These are phyloP conservation scores for Chrysoporthe austroafricana DNA, from an alignment of 2,329 filamentous ascomycete genomes.

Conservation along the genomic window DNA sequence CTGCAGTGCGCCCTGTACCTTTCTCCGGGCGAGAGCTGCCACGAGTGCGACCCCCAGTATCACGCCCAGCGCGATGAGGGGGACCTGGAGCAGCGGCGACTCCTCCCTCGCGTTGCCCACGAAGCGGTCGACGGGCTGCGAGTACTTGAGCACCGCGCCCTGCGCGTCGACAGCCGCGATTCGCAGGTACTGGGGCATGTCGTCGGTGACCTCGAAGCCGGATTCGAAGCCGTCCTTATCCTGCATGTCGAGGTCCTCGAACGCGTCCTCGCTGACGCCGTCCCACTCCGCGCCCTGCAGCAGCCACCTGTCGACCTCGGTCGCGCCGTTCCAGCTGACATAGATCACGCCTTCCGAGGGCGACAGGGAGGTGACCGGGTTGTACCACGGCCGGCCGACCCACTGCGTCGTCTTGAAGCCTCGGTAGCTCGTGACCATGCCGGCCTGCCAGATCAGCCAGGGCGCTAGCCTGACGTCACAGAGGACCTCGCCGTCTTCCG, in stretches of 20 bases:
- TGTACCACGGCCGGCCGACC: slow-evolving; percentile 26
- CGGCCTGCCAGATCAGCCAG: slow-evolving; percentile 24
- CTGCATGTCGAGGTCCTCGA: slow-evolving; percentile 20
- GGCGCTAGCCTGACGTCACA: slow-evolving; percentile 30
- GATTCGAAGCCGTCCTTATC: slow-evolving; percentile 29
- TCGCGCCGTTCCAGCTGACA: slow-evolving; percentile 32
- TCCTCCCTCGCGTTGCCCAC: slow-evolving; percentile 25
- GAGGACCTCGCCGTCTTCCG: slow-evolving; percentile 26
- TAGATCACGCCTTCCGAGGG: slow-evolving; percentile 26
- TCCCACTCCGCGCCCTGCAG: slow-evolving; percentile 28
- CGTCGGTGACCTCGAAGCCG: slow-evolving; percentile 18
- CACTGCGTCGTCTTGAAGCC: slow-evolving; percentile 29
- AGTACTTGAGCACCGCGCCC: slow-evolving; percentile 26
- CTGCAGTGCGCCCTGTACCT: neutral
- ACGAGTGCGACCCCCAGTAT: neutral
- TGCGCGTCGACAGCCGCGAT: slow-evolving; percentile 24
- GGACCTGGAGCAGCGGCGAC: neutral
- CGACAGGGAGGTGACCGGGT: slow-evolving; percentile 17
- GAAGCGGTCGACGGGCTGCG: slow-evolving; percentile 25
- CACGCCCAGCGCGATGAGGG: neutral
- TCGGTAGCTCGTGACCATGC: slow-evolving; percentile 31
- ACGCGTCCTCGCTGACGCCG: slow-evolving; percentile 10
- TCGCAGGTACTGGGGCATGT: slow-evolving; percentile 28
- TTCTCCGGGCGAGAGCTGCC: neutral
- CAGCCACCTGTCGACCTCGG: slow-evolving; percentile 28